Conservation (phyloP, 257 asterid genomes). For the Jaltomata sinuosa region DNA sequence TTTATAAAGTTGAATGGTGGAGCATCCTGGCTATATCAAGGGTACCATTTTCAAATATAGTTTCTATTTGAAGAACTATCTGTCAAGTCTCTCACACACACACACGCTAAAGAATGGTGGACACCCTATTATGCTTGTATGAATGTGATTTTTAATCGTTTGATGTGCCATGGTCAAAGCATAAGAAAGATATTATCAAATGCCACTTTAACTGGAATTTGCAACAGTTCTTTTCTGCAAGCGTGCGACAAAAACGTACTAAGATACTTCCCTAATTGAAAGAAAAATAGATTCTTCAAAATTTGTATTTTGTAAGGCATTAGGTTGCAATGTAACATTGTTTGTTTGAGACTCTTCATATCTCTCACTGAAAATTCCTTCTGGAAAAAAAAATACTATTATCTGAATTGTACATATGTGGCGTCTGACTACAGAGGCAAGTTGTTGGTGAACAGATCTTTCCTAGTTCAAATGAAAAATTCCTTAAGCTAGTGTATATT, state of each 20-base stretch:
- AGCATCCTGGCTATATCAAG: slow-evolving; percentile 98
- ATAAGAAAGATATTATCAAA: background rate
- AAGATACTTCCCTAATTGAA: background rate
- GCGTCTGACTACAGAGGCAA: background rate
- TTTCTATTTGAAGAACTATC: slow-evolving; percentile 5
- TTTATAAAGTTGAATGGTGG: slow-evolving; percentile 81
- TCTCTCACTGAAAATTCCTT: background rate
- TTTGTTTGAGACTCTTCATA: background rate
- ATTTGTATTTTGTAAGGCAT: background rate
- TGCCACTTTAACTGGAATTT: background rate
- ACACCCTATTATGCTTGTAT: background rate
- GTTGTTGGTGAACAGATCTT: background rate
- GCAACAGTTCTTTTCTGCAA: background rate
- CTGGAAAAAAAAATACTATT: background rate
- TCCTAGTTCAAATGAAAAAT: background rate
- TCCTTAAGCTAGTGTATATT: background rate
- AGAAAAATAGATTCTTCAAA: background rate
- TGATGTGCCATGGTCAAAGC: background rate
- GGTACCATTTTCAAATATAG: slow-evolving; percentile 32
- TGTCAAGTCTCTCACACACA: background rate
- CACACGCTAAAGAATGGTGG: background rate
- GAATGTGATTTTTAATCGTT: background rate
- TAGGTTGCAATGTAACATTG: background rate
- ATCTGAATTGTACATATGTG: background rate
- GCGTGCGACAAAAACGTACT: background rate